Percentiles rank a stretch among this genome's conserved stretches.
These are phyloP conservation scores for Phialophora verrucosa DNA, from an alignment of 2,329 filamentous ascomycete species.

Conservation along the genomic window DNA sequence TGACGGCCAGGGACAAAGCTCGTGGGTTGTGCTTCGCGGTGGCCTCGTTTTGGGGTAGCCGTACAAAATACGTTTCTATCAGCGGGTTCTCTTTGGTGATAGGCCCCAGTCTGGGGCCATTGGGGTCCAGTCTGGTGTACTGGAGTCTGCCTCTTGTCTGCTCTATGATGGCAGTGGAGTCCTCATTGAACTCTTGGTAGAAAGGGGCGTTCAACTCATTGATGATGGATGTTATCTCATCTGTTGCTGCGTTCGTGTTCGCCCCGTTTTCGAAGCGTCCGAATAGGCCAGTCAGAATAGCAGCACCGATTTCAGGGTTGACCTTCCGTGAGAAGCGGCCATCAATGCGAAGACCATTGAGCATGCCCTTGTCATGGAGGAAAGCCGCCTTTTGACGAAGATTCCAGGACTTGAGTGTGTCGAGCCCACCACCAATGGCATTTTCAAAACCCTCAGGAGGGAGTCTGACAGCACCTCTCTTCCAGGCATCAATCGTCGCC, in stretches of 20 bases:
- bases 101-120: slow-evolving; percentile 84
- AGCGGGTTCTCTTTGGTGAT: slow-evolving; percentile 79
- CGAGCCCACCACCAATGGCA: slow-evolving; percentile 54
- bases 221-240: slow-evolving; percentile 65
- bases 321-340: slow-evolving; percentile 76
- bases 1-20: slow-evolving; percentile 85
- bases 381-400: slow-evolving; percentile 64
- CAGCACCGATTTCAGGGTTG: slow-evolving; percentile 72
- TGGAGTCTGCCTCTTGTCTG: slow-evolving; percentile 94
- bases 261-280: slow-evolving; percentile 68
- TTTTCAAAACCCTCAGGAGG: slow-evolving; percentile 60
- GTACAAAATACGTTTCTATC: slow-evolving; percentile 93
- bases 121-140: slow-evolving; percentile 88
- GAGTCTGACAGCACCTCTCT: slow-evolving; percentile 61
- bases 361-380: slow-evolving; percentile 71
- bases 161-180: slow-evolving; percentile 81
- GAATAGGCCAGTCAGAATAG: slow-evolving; percentile 69
- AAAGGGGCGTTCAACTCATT: slow-evolving; percentile 85
- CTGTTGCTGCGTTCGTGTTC: slow-evolving; percentile 54
- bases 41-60: slow-evolving; percentile 76
- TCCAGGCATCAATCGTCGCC: slow-evolving; percentile 74
- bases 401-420: slow-evolving; percentile 60
- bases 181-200: slow-evolving; percentile 89
- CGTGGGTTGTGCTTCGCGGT: slow-evolving; percentile 77
- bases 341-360: slow-evolving; percentile 74